phyloP scores from a whole-genome alignment of 257 asterid species.

The Solanum tarapatanum region DNA sequence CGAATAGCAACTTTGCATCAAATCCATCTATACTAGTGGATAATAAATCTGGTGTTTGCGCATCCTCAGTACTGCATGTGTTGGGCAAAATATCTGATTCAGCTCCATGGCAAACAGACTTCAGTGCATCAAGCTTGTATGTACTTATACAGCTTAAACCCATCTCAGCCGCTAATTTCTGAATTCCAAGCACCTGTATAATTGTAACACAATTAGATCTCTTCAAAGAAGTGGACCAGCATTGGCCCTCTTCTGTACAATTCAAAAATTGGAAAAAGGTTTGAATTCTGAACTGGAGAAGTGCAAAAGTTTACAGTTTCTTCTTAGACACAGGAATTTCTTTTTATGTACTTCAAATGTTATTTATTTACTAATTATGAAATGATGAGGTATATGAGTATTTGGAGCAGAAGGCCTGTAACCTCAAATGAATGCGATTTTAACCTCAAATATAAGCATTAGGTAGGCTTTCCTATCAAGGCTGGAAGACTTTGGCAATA shows the following conservation, averaged over 20 bases:
- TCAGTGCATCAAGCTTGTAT: conserved; percentile 79
- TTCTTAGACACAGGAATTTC: neutral
- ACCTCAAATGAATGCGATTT: neutral
- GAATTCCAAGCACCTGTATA: conserved; percentile 71
- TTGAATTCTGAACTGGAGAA: neutral
- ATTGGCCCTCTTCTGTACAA: neutral
- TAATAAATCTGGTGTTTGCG: conserved; percentile 10
- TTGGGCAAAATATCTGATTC: conserved; percentile 25
- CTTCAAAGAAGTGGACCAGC: neutral
- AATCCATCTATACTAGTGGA: conserved; percentile 14
- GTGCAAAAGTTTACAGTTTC: neutral
- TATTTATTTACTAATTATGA: neutral
- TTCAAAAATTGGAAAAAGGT: neutral
- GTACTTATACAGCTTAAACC: conserved; percentile 67
- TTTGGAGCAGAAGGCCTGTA: neutral
- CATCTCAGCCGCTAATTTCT: conserved; percentile 80
- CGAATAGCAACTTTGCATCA: conserved; percentile 22
- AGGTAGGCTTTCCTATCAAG: neutral
- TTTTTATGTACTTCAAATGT: neutral
- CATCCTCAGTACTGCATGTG: conserved; percentile 12
- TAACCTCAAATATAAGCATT: neutral
- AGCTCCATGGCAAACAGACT: conserved; percentile 40
- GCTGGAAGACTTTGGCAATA: neutral
- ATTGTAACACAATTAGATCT: neutral
- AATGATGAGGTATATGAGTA: neutral